phyloP scores from a whole-genome alignment of 305 asterid genomes.

The Stenogyne calaminthoides region DNA sequence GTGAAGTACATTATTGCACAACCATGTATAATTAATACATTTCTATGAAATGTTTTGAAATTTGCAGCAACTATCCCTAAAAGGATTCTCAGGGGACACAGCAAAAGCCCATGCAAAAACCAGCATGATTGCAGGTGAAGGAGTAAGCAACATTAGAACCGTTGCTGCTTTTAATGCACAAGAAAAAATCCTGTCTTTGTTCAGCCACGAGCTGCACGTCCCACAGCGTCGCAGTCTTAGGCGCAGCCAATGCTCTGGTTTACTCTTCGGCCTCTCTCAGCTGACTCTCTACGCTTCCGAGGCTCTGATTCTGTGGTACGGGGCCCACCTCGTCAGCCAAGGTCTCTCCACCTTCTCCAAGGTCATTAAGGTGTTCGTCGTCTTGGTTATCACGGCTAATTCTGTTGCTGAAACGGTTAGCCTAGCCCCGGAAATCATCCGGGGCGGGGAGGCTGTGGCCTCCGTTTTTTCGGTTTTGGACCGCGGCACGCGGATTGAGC shows the following conservation, averaged over 20 bases:
- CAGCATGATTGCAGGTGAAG: conserved; percentile 97
- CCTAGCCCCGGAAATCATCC: conserved; percentile 80
- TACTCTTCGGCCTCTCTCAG: conserved; percentile 84
- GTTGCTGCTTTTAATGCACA: conserved; percentile 95
- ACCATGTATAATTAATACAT: not conserved
- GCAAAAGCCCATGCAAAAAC: conserved; percentile 94
- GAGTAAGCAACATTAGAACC: conserved; percentile 91
- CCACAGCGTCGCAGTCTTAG: conserved; percentile 64
- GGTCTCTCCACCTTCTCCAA: conserved; percentile 84
- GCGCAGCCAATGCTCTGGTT: conserved; percentile 71
- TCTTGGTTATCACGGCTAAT: conserved; percentile 78
- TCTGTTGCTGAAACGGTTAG: conserved; percentile 92
- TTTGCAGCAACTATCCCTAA: conserved; percentile 79
- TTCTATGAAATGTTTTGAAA: not conserved
- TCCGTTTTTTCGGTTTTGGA: conserved; percentile 83
- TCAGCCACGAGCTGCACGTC: conserved; percentile 59
- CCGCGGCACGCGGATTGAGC: conserved; percentile 70
- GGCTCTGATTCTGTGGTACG: conserved; percentile 89
- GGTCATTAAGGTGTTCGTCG: conserved; percentile 88
- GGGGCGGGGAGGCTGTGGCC: conserved; percentile 94
- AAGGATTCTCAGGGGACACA: conserved; percentile 94
- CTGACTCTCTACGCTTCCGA: conserved; percentile 90
- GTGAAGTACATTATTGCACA: not conserved
- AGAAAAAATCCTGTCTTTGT: conserved; percentile 64
- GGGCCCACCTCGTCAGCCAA: conserved; percentile 67